Base-by-base conservation (phyloP, 257 asterid genomes). In the Ilex asprella region DNA sequence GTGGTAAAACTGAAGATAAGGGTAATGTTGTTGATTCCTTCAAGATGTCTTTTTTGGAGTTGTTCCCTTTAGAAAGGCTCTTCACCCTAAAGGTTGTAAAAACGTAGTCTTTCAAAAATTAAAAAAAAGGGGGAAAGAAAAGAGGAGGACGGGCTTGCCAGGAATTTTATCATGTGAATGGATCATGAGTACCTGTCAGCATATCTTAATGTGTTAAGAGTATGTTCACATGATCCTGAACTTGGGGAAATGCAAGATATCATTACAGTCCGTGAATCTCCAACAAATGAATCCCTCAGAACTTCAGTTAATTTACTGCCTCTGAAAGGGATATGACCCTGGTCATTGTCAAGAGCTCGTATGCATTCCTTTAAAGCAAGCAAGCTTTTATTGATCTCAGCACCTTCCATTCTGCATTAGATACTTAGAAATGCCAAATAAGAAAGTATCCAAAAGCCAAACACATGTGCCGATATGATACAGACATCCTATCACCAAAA, bases 301-400 rank as follows among this genome's bases (percentile, higher is more conserved):
- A 93, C 97, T 76, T 89, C 96, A 41, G 97, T 93, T 73, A 89
- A 68, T 80, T 93, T 93, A 80, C 99, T 89, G 76, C 99, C 99
- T 83, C 99, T 74, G 66, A 94, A 94, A 65, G 99, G 99, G 74
- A 94, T 94, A 66, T 94, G 99, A 43, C 85, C 91, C 73, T 94
- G 97, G 73, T 94, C 99, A 59, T 90, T 94, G 75, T 94, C 99
- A 54, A 94, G 99, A 2, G 99, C 99, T 73, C 99, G 81, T 62
- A 94, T 94, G 73, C 99, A 94, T 77, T 94, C 99, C 80, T 94
- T 94, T 71, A 94, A 63, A 6, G 99, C 99, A 63, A 94, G 97
- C 80, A 94, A 82, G 69, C 99, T 94, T 83, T 90, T 89, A 70
- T 94, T 94, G 75, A 94, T 94, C 87, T 94, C 99, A 16, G 99